Evolutionary conservation across 208 protist species (phyloP).

Genomic region (Blechomonas ayalai): DNA sequence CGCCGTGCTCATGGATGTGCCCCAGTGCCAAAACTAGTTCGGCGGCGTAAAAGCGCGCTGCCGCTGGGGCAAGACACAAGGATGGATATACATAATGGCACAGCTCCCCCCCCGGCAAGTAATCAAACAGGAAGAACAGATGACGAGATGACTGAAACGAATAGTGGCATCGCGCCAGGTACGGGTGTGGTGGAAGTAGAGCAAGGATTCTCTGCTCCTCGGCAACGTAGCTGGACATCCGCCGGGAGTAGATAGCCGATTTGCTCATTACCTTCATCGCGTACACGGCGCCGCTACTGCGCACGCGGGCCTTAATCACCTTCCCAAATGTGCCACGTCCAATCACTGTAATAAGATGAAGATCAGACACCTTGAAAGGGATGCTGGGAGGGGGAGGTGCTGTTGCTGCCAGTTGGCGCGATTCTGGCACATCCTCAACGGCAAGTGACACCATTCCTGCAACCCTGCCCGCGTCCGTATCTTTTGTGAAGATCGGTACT

Average conservation of each 20-base stretch:
- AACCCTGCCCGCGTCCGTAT: too few relatives aligned
- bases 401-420: neutral
- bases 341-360: constrained; percentile 84
- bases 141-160: constrained; percentile 86
- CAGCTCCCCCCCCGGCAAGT: constrained; percentile 91
- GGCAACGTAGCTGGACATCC: constrained; percentile 83
- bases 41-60: constrained; percentile 82
- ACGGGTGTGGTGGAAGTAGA: constrained; percentile 77
- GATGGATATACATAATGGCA: constrained; percentile 88
- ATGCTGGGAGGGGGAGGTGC: neutral
- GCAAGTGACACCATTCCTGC: too few relatives aligned
- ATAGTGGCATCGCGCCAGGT: constrained; percentile 79
- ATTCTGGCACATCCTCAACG: too few relatives aligned
- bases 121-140: constrained; percentile 91
- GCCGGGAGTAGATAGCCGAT: constrained; percentile 61
- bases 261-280: constrained; percentile 92
- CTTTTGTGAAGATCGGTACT: too few relatives aligned
- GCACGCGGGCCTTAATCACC: constrained; percentile 87
- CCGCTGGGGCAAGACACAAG: constrained; percentile 21
- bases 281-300: constrained; percentile 53
- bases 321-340: constrained; percentile 93
- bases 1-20: constrained; percentile 79
- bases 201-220: constrained; percentile 79
- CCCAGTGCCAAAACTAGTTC: constrained; percentile 88
- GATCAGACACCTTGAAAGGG: constrained; percentile 45